Percentiles rank a stretch among this genome's conserved stretches.
These are phyloP conservation scores for Thymus mandschuricus DNA, from an alignment of 257 asterid genomes.

Conservation along the genomic window DNA sequence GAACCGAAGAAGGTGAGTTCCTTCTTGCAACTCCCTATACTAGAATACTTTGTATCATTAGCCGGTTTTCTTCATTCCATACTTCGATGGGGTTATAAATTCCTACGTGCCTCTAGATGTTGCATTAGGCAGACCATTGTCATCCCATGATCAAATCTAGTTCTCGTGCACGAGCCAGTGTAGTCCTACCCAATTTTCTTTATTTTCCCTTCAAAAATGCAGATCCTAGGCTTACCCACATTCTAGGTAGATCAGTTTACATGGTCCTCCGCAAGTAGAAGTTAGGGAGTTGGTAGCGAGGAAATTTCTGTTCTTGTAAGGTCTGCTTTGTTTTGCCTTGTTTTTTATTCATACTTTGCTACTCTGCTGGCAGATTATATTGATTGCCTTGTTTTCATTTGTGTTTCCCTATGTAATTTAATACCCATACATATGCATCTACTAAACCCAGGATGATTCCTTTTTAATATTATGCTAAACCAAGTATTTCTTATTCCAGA, in stretches of 20 bases:
- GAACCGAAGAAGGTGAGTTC: conserved; percentile 57
- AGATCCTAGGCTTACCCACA: conserved; percentile 2
- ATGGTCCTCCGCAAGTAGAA: conserved; percentile 1
- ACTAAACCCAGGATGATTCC: background rate
- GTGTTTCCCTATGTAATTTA: conserved; percentile 2
- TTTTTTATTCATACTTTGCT: conserved; percentile 1
- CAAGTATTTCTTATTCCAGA: conserved; percentile 46
- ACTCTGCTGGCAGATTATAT: conserved; percentile 6
- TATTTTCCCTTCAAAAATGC: background rate
- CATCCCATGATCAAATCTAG: conserved; percentile 7
- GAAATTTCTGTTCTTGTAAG: background rate
- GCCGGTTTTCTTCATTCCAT: conserved; percentile 13
- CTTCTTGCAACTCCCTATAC: conserved; percentile 3
- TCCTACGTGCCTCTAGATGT: background rate
- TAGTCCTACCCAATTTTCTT: background rate
- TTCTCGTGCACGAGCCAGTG: background rate
- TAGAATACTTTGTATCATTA: conserved; percentile 5
- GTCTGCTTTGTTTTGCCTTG: background rate
- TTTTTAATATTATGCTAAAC: conserved; percentile 17
- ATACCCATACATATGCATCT: background rate
- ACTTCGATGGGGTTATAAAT: background rate
- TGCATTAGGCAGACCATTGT: background rate
- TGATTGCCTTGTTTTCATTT: background rate
- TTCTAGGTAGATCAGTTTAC: background rate
- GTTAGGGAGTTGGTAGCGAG: background rate